These are phyloP conservation scores for Amauroascus niger DNA, from an alignment of 2,329 filamentous ascomycete species.

Conservation along the genomic window DNA sequence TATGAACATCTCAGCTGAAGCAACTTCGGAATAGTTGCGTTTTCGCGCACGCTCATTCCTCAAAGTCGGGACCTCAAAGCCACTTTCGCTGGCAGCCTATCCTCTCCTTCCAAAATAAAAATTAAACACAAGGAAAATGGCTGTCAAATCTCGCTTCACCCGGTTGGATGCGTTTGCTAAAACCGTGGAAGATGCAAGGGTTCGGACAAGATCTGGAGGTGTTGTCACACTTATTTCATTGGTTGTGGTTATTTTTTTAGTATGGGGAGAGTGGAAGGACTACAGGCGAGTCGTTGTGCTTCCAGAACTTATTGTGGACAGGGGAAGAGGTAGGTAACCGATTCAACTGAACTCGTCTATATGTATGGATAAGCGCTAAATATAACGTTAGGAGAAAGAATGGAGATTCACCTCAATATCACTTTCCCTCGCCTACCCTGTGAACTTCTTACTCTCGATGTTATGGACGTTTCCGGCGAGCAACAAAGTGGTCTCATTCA, in stretches of 20 bases:
- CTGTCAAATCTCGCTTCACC: constrained; percentile 85
- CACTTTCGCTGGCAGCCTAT: neutral
- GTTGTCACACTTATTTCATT: constrained; percentile 89
- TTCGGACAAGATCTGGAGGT: constrained; percentile 90
- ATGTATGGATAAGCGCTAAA: neutral
- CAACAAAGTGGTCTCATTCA: constrained; percentile 91
- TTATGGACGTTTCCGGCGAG: constrained; percentile 98
- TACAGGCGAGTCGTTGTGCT: constrained; percentile 78
- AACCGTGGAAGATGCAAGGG: constrained; percentile 93
- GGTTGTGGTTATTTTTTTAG: constrained; percentile 75
- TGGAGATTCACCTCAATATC: constrained; percentile 98
- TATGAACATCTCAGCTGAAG: neutral
- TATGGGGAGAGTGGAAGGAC: constrained; percentile 93
- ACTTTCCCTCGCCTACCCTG: constrained; percentile 91
- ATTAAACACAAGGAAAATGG: constrained; percentile 47
- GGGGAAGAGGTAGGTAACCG: constrained; percentile 64
- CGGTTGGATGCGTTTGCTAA: constrained; percentile 98
- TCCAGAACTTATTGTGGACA: constrained; percentile 91
- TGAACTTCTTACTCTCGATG: constrained; percentile 89
- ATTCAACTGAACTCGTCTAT: neutral
- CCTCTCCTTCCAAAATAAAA: neutral
- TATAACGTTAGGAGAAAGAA: constrained; percentile 64
- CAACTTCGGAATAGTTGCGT: constrained; percentile 7
- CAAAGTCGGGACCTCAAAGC: neutral
- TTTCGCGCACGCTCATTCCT: neutral